Evolutionary conservation across 2,329 filamentous ascomycete genomes (phyloP).

Genomic region (Penicillium sclerotigenum): DNA sequence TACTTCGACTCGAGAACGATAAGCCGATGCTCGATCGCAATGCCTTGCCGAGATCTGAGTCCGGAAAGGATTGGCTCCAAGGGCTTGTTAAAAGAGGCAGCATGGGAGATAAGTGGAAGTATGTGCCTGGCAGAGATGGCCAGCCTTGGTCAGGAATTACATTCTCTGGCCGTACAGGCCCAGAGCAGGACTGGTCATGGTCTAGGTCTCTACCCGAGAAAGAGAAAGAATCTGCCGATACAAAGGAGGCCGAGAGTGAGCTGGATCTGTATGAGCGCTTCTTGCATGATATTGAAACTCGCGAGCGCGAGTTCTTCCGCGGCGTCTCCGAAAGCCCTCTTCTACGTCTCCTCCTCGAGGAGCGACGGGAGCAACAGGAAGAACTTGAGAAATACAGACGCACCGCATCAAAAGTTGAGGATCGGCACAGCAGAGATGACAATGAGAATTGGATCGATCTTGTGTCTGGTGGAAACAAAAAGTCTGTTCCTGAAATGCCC

Average conservation of each 20-base stretch:
- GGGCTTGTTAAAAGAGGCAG: constrained; percentile 43
- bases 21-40: constrained; percentile 41
- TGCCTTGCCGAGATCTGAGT: constrained; percentile 24
- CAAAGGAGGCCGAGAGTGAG: constrained; percentile 41
- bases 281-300: constrained; percentile 37
- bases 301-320: constrained; percentile 31
- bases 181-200: constrained; percentile 5
- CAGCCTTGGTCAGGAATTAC: constrained; percentile 27
- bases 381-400: constrained; percentile 17
- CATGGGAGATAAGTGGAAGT: constrained; percentile 41
- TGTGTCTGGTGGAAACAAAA: constrained; percentile 25
- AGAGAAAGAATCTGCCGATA: constrained; percentile 22
- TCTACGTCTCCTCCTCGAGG: constrained; percentile 36
- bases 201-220: constrained; percentile 7
- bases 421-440: constrained; percentile 17
- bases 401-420: background rate
- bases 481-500: constrained; percentile 23
- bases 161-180: constrained; percentile 12
- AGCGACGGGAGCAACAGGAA: constrained; percentile 25
- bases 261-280: constrained; percentile 54
- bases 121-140: constrained; percentile 22
- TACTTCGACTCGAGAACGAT: constrained; percentile 50
- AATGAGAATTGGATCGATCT: constrained; percentile 30
- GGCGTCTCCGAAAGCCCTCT: constrained; percentile 34
- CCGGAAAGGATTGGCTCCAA: constrained; percentile 41